Evolutionary conservation across 805 yeast genomes (phyloP).

Genomic region (Metschnikowia lochheadii): DNA sequence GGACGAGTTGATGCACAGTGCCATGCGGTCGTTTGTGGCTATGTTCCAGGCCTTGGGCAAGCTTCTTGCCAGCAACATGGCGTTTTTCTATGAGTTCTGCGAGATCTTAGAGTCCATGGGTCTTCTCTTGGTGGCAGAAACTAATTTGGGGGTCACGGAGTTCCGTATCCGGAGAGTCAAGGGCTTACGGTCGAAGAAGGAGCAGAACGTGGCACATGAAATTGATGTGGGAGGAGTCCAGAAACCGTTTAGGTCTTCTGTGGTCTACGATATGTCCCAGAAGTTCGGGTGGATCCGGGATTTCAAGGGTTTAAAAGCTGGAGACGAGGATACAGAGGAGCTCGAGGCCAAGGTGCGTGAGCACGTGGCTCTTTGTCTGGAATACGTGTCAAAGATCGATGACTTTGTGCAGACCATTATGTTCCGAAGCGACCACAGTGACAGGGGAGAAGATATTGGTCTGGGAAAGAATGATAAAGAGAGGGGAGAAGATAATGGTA

Average conservation of each 20-base stretch:
- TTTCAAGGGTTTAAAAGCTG: constrained; percentile 1
- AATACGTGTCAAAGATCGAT: constrained; percentile 1
- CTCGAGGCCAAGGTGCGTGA: constrained; percentile 5
- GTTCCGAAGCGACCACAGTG: constrained; percentile 13
- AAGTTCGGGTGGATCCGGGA: constrained; percentile 44
- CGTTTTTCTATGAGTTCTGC: constrained; percentile 45
- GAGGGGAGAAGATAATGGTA: no score
- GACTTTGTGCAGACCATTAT: constrained; percentile 20
- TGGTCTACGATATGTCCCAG: constrained; percentile 37
- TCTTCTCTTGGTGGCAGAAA: constrained; percentile 51
- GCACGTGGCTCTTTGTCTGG: constrained; percentile 2
- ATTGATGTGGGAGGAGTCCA: neutral
- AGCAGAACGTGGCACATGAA: constrained; percentile 22
- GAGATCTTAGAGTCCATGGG: constrained; percentile 73
- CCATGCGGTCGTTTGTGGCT: neutral
- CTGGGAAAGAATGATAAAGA: no score
- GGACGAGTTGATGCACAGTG: constrained; percentile 15
- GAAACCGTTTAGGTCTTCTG: constrained; percentile 35
- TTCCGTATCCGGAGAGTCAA: constrained; percentile 69
- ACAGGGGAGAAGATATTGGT: no score
- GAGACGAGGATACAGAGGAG: constrained; percentile 4
- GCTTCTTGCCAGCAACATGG: constrained; percentile 24
- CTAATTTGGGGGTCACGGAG: constrained; percentile 23
- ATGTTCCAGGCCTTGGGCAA: constrained; percentile 21
- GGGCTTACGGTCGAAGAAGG: constrained; percentile 56